phyloP scores from a whole-genome alignment of 2,329 filamentous ascomycete species.

The Cladosporium sp. region DNA sequence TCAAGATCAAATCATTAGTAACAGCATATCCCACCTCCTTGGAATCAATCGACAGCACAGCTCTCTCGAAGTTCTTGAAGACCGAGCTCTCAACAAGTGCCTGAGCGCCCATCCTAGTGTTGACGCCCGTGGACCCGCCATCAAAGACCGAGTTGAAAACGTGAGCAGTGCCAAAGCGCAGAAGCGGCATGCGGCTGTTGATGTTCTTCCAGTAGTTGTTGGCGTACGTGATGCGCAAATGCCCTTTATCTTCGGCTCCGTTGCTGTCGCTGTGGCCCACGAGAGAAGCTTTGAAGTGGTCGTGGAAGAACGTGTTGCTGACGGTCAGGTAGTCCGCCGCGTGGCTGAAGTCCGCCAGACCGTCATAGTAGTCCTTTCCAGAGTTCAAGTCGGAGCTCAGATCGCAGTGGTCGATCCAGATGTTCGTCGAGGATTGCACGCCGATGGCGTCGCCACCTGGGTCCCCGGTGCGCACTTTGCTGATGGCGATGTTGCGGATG shows the following conservation, averaged over 20 bases:
- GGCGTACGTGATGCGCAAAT: slow-evolving; percentile 61
- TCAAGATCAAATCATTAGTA: slow-evolving; percentile 37
- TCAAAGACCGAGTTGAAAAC: slow-evolving; percentile 53
- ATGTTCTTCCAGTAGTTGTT: slow-evolving; percentile 64
- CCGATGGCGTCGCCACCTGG: slow-evolving; percentile 50
- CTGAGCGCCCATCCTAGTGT: slow-evolving; percentile 41
- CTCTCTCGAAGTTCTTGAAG: slow-evolving; percentile 31
- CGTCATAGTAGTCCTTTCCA: slow-evolving; percentile 68
- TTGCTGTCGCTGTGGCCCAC: slow-evolving; percentile 60
- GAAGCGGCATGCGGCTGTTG: slow-evolving; percentile 58
- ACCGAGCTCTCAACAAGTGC: slow-evolving; percentile 42
- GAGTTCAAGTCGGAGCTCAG: slow-evolving; percentile 56
- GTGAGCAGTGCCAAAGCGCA: slow-evolving; percentile 65
- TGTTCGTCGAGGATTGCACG: slow-evolving; percentile 45
- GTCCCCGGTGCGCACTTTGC: slow-evolving; percentile 44
- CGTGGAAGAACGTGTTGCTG: slow-evolving; percentile 45
- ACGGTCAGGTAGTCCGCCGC: slow-evolving; percentile 60
- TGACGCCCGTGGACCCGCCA: slow-evolving; percentile 35
- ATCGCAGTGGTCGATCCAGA: slow-evolving; percentile 67
- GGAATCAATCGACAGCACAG: slow-evolving; percentile 32
- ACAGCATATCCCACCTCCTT: slow-evolving; percentile 35
- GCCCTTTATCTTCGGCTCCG: slow-evolving; percentile 54
- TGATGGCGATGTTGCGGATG: slow-evolving; percentile 52
- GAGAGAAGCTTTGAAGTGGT: slow-evolving; percentile 59
- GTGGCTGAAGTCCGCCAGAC: slow-evolving; percentile 62